phyloP scores from a whole-genome alignment of 2,329 filamentous ascomycete species.

The Coniochaeta ligniaria region DNA sequence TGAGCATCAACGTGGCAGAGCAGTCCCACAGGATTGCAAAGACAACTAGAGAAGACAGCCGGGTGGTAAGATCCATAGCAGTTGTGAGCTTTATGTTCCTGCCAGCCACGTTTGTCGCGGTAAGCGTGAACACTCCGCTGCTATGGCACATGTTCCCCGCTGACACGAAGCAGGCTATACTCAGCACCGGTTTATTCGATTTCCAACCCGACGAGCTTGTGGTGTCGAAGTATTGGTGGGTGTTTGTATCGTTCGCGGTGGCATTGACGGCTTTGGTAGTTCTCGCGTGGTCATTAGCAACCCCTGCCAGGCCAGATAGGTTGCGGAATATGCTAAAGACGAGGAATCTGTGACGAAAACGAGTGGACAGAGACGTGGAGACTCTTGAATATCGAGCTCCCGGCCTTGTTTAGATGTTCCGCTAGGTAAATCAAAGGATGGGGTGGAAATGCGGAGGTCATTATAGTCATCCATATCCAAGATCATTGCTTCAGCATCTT shows the following conservation, averaged over 20 bases:
- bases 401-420: not conserved
- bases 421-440: not conserved
- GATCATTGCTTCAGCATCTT: not conserved
- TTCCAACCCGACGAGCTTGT: not conserved
- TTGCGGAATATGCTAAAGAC: not conserved
- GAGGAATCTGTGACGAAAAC: not conserved
- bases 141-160: not conserved
- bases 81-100: not conserved
- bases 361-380: too few relatives aligned
- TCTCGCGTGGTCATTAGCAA: not conserved
- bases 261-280: not conserved
- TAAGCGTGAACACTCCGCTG: not conserved
- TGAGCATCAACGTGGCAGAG: not conserved
- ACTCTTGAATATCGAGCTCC: too few relatives aligned
- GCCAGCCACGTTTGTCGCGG: not conserved
- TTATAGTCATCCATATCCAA: not conserved
- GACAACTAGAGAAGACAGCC: not conserved
- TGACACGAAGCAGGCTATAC: not conserved
- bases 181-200: not conserved
- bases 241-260: not conserved
- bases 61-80: not conserved
- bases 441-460: not conserved
- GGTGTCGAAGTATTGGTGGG: not conserved
- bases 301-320: not conserved
- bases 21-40: not conserved